Percentiles rank a stretch among this genome's conserved stretches.
phyloP scores from a whole-genome alignment of 305 asterid genomes.

The Nicotiana rustica region DNA sequence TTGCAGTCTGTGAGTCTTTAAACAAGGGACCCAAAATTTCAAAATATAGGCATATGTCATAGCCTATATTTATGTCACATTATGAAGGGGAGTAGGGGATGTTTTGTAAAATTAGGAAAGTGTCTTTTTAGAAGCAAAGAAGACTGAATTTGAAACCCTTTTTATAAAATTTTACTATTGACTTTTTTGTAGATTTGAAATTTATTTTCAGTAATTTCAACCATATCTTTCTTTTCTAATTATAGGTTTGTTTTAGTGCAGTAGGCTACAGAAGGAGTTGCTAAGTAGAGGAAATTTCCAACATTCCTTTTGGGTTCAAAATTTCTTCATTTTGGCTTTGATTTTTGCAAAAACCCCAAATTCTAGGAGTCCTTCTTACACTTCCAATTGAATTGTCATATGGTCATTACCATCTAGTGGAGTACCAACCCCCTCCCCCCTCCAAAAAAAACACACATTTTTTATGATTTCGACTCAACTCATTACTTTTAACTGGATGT shows the following conservation, averaged over 20 bases:
- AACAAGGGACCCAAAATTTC: constrained; percentile 49
- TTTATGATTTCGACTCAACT: not conserved
- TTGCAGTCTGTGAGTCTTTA: constrained; percentile 34
- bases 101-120: constrained; percentile 51
- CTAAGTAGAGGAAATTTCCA: constrained; percentile 38
- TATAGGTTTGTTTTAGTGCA: constrained; percentile 13
- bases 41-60: constrained; percentile 49
- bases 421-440: not conserved
- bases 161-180: constrained; percentile 6
- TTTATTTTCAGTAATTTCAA: constrained; percentile 29
- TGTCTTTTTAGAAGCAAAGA: constrained; percentile 35
- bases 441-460: not conserved
- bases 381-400: constrained; percentile 27
- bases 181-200: not conserved
- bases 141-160: constrained; percentile 41
- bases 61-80: constrained; percentile 50
- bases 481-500: not conserved
- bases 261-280: constrained; percentile 21
- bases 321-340: constrained; percentile 29
- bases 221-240: constrained; percentile 7
- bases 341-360: constrained; percentile 34
- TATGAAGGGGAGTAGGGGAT: constrained; percentile 46
- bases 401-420: not conserved
- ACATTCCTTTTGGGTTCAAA: constrained; percentile 46
- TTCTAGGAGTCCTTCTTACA: constrained; percentile 22